A percentile compares a stretch with the other conserved stretches of the same genome.
Conservation (phyloP, 495 filamentous ascomycete species). For the Neurospora sp. region DNA sequence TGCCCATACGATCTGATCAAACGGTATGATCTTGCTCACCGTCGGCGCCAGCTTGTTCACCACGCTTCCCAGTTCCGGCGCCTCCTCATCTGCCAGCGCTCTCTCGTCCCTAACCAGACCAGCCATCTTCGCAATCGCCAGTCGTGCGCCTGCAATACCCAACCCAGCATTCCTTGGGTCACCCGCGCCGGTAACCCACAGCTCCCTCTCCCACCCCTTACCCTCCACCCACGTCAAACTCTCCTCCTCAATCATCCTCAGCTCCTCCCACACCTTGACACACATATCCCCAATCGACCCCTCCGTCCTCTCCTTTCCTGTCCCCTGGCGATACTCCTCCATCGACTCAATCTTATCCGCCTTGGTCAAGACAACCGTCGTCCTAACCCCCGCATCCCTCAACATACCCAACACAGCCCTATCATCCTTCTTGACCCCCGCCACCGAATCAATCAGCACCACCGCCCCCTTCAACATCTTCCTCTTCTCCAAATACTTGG, state of each 20-base stretch:
- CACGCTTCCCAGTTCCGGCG: not conserved
- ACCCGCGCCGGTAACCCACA: slow-evolving; percentile 39
- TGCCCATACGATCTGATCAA: slow-evolving; percentile 18
- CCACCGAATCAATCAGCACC: slow-evolving; percentile 67
- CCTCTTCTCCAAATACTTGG: slow-evolving; percentile 67
- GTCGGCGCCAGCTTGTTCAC: not conserved
- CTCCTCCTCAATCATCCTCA: slow-evolving; percentile 22
- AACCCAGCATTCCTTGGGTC: slow-evolving; percentile 16
- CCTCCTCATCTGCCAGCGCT: not conserved
- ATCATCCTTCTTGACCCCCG: slow-evolving; percentile 73
- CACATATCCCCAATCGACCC: slow-evolving; percentile 25
- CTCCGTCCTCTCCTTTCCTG: slow-evolving; percentile 10
- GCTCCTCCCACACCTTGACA: slow-evolving; percentile 23
- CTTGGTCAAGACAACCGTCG: slow-evolving; percentile 77
- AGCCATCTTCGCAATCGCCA: slow-evolving; percentile 31
- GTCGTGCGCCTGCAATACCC: slow-evolving; percentile 25
- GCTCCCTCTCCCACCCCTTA: slow-evolving; percentile 35
- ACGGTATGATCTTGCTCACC: slow-evolving; percentile 14
- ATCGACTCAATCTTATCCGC: slow-evolving; percentile 44
- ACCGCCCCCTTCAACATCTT: slow-evolving; percentile 73
- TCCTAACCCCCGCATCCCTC: slow-evolving; percentile 50
- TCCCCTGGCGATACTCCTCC: not conserved
- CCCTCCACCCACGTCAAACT: slow-evolving; percentile 20
- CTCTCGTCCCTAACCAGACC: slow-evolving; percentile 24
- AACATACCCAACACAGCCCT: slow-evolving; percentile 54